phyloP scores from a whole-genome alignment of 352 stramenopile genomes.

The Paralagenidium karlingii region DNA sequence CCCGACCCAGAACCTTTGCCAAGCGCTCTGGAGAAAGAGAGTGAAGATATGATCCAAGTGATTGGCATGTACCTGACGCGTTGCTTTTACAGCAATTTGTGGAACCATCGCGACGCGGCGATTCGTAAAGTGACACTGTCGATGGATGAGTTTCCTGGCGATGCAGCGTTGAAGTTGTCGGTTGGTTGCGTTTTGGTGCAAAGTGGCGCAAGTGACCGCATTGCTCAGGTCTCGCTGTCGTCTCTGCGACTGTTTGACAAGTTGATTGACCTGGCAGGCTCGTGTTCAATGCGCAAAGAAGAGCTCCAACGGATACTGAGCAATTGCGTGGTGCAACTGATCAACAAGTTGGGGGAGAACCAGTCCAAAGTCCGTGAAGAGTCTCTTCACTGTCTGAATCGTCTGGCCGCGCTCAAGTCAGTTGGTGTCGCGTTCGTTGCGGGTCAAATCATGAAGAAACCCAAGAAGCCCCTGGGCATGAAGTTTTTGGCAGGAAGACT shows the following conservation, averaged over 20 bases:
- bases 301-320: conserved; percentile 61
- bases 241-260: conserved; percentile 53
- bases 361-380: conserved; percentile 68
- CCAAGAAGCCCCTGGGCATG: conserved; percentile 60
- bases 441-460: conserved; percentile 46
- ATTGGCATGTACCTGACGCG: conserved; percentile 67
- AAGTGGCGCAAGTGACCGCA: conserved; percentile 55
- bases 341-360: conserved; percentile 64
- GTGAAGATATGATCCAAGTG: conserved; percentile 55
- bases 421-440: conserved; percentile 51
- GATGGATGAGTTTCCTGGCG: conserved; percentile 31
- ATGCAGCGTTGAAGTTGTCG: conserved; percentile 31
- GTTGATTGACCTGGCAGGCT: conserved; percentile 32
- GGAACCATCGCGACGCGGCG: conserved; percentile 74
- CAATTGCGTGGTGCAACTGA: conserved; percentile 67
- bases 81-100: conserved; percentile 81
- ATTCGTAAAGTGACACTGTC: conserved; percentile 78
- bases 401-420: conserved; percentile 42
- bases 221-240: conserved; percentile 59
- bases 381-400: conserved; percentile 20
- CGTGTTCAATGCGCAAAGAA: conserved; percentile 30
- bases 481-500: conserved; percentile 59
- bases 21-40: conserved; percentile 53
- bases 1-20: conserved; percentile 63
- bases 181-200: conserved; percentile 60